Conservation (phyloP, 129 eudicot genomes). For the Pseudognaphalium luteoalbum region DNA sequence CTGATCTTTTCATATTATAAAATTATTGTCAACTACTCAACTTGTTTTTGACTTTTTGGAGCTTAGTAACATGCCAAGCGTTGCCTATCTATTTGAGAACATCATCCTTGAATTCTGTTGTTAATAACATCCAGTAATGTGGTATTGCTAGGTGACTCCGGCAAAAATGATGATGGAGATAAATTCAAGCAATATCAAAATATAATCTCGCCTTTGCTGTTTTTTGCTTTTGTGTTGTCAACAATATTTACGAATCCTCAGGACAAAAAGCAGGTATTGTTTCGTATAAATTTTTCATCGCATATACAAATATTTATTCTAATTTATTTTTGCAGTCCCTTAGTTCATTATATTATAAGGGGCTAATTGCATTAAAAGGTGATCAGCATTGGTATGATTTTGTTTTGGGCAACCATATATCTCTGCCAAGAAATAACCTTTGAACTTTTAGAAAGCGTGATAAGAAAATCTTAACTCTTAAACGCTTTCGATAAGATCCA, state of each 20-base stretch:
- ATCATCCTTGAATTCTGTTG: neutral
- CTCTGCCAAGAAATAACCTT: neutral
- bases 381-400: slow-evolving; percentile 1
- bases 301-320: neutral
- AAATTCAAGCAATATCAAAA: slow-evolving; percentile 42
- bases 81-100: slow-evolving; percentile 3
- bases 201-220: slow-evolving; percentile 40
- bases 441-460: neutral
- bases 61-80: neutral
- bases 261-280: slow-evolving; percentile 54
- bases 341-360: neutral
- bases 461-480: neutral
- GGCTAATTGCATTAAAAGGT: slow-evolving; percentile 8
- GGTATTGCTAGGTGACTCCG: slow-evolving; percentile 48
- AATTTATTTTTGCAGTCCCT: neutral
- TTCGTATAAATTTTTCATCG: neutral
- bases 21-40: neutral
- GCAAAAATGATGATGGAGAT: slow-evolving; percentile 51
- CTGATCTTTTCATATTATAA: neutral
- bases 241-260: slow-evolving; percentile 41
- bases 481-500: neutral
- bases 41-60: slow-evolving; percentile 17
- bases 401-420: neutral
- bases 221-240: slow-evolving; percentile 47
- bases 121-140: neutral